Percentiles rank a stretch among this genome's conserved stretches.
phyloP scores from a whole-genome alignment of 495 filamentous ascomycete genomes.

The Aspergillus cavernicola region DNA sequence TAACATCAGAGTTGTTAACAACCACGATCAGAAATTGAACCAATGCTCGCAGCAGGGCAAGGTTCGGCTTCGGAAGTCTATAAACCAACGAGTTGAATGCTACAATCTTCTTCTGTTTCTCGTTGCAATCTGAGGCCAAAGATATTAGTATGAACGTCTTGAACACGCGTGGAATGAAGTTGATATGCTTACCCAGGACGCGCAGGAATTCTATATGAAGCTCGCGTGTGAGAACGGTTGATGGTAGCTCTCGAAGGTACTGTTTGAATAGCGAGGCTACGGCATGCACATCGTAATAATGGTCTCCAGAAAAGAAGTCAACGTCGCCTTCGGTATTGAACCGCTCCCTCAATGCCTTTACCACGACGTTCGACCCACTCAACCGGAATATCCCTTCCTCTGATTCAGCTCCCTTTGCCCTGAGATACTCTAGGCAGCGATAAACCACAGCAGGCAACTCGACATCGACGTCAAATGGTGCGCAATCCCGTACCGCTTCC shows the following conservation, averaged over 20 bases:
- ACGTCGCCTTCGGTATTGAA: slow-evolving; percentile 95
- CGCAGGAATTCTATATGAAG: slow-evolving; percentile 84
- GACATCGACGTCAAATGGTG: slow-evolving; percentile 64
- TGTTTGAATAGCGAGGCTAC: slow-evolving; percentile 92
- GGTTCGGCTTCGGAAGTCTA: slow-evolving; percentile 74
- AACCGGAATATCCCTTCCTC: slow-evolving; percentile 97
- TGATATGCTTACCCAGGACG: slow-evolving; percentile 64
- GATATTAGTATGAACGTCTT: slow-evolving; percentile 12
- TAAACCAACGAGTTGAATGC: slow-evolving; percentile 84
- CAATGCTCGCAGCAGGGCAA: slow-evolving; percentile 73
- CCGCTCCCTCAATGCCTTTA: slow-evolving; percentile 83
- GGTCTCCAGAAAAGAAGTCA: slow-evolving; percentile 75
- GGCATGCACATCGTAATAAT: slow-evolving; percentile 93
- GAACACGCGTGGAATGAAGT: not conserved
- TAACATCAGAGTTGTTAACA: slow-evolving; percentile 81
- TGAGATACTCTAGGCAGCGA: slow-evolving; percentile 91
- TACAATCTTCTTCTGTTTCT: slow-evolving; percentile 71
- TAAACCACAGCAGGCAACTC: slow-evolving; percentile 93
- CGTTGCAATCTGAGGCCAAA: slow-evolving; percentile 51
- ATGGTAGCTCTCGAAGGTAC: slow-evolving; percentile 88
- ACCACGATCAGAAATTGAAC: slow-evolving; percentile 84
- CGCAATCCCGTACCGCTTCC: slow-evolving; percentile 79
- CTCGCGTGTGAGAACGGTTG: slow-evolving; percentile 84
- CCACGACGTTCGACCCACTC: slow-evolving; percentile 89
- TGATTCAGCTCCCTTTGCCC: slow-evolving; percentile 70